Evolutionary conservation across 345 rosid genomes (phyloP).

Genomic region (Salix arbutifolia): DNA sequence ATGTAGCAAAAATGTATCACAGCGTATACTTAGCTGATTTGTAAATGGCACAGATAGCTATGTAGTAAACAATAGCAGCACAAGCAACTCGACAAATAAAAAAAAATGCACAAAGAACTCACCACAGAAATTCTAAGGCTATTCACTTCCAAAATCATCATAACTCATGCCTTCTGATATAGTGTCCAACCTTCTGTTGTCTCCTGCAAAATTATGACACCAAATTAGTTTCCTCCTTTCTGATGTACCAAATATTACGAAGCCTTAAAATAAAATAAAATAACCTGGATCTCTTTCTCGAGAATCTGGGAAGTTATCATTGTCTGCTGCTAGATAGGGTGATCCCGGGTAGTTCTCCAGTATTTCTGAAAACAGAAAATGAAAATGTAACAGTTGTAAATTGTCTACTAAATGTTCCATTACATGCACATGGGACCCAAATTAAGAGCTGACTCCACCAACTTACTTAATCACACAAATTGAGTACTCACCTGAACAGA

Average conservation of each 20-base stretch:
- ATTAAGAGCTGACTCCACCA: background rate
- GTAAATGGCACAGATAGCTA: background rate
- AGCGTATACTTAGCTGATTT: background rate
- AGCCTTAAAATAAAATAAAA: background rate
- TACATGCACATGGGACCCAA: background rate
- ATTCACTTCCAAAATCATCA: conserved; percentile 70
- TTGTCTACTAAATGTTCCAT: background rate
- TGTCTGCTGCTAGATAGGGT: conserved; percentile 54
- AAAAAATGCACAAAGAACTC: background rate
- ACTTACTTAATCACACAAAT: background rate
- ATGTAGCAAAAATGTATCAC: background rate
- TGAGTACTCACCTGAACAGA: background rate
- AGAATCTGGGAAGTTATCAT: conserved; percentile 24
- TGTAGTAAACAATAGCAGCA: background rate
- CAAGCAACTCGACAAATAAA: background rate
- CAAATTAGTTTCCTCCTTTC: conserved; percentile 11
- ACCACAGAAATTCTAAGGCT: conserved; percentile 21
- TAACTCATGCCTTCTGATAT: conserved; percentile 88
- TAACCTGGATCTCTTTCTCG: conserved; percentile 30
- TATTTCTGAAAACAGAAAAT: conserved; percentile 47
- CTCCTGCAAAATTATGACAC: conserved; percentile 46
- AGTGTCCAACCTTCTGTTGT: conserved; percentile 69
- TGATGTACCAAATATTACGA: background rate
- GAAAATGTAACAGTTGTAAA: background rate
- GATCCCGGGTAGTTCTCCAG: conserved; percentile 78